Percentiles rank a stretch among this genome's conserved stretches.
Evolutionary conservation across 306 rosid species (phyloP).

Genomic region (Cicer yamashitae): DNA sequence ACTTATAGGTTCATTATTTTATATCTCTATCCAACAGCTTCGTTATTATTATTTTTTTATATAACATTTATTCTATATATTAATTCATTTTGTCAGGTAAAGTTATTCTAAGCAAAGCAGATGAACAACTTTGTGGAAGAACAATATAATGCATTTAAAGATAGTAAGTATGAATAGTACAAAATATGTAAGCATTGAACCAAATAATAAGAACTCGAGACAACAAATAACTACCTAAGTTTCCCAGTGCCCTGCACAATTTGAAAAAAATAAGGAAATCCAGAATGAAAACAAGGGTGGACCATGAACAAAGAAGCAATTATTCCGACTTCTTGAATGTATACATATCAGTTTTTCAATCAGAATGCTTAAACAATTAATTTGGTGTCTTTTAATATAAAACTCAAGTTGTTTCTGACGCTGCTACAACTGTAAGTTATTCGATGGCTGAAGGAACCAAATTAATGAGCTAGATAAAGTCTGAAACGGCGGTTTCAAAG

Average conservation of each 20-base stretch:
- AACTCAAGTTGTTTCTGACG: slow-evolving; percentile 11
- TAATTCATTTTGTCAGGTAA: slow-evolving; percentile 20
- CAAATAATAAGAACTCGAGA: background rate
- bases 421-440: slow-evolving; percentile 8
- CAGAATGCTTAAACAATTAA: slow-evolving; percentile 12
- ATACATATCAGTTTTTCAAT: slow-evolving; percentile 15
- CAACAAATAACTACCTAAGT: slow-evolving; percentile 5
- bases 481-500: slow-evolving; percentile 11
- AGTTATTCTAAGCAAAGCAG: slow-evolving; percentile 14
- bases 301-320: slow-evolving; percentile 1
- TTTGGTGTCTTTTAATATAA: background rate
- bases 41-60: background rate
- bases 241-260: background rate
- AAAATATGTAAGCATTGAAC: slow-evolving; percentile 6
- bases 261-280: background rate
- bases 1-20: too few species aligned
- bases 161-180: background rate
- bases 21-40: background rate
- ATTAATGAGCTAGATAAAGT: slow-evolving; percentile 5
- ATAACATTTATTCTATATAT: background rate
- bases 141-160: slow-evolving; percentile 6
- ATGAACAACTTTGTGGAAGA: slow-evolving; percentile 21
- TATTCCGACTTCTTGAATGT: slow-evolving; percentile 28
- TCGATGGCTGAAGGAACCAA: slow-evolving; percentile 8
- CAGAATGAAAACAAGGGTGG: slow-evolving; percentile 32